These are phyloP conservation scores for Thraustochytrium striatum DNA, from an alignment of 352 stramenopile species.

Conservation along the genomic window DNA sequence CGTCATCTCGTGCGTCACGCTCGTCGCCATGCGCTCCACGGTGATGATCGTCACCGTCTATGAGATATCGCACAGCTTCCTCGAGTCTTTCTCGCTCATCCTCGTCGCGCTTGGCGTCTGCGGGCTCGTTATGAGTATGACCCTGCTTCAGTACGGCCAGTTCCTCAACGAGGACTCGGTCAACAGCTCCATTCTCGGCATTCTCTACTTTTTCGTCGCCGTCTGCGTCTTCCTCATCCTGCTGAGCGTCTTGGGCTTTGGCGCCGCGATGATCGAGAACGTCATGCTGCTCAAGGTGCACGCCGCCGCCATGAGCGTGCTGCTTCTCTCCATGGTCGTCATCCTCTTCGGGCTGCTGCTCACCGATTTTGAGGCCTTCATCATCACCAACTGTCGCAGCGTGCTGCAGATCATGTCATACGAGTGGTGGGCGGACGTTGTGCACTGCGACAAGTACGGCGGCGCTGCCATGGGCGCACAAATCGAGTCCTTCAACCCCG, in stretches of 20 bases:
- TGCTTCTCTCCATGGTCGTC: conserved; percentile 2
- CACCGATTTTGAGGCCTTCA: conserved; percentile 14
- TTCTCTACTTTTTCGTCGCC: conserved; percentile 15
- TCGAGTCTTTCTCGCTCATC: conserved; percentile 34
- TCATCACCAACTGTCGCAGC: conserved; percentile 9
- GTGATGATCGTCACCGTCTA: conserved; percentile 50
- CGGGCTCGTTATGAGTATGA: conserved; percentile 1
- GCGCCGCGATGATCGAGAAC: conserved; percentile 39
- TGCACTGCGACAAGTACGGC: conserved; percentile 39
- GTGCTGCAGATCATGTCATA: conserved; percentile 47
- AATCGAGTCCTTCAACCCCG: conserved; percentile 36
- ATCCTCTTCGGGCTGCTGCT: conserved; percentile 8
- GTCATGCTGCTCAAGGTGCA: conserved; percentile 19
- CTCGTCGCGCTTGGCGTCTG: conserved; percentile 19
- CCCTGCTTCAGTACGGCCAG: conserved; percentile 28
- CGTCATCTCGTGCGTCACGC: conserved; percentile 4
- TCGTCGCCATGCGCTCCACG: conserved; percentile 19
- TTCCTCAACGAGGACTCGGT: conserved; percentile 21
- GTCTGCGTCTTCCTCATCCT: conserved; percentile 21
- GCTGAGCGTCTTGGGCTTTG: conserved; percentile 35
- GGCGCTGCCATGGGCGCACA: conserved; percentile 32
- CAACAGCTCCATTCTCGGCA: conserved; percentile 2
- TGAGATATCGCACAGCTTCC: conserved; percentile 46
- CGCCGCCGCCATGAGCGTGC: neutral
- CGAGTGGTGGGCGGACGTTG: conserved; percentile 38